Percentiles rank a stretch among this genome's conserved stretches.
Evolutionary conservation across 2,329 filamentous ascomycete genomes (phyloP).

Genomic region (Helotiales sp.): DNA sequence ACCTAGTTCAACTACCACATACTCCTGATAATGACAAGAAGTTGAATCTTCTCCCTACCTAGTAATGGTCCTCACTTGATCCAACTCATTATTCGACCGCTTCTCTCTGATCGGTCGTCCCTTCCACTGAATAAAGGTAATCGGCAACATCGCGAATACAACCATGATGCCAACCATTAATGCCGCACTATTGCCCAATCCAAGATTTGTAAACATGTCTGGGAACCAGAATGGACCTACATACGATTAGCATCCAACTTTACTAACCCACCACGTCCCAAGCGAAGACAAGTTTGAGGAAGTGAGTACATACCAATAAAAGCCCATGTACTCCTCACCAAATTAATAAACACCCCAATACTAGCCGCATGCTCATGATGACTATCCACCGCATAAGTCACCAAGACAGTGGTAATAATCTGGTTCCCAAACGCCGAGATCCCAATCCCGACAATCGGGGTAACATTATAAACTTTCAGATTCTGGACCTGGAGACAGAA

Average conservation of each 20-base stretch:
- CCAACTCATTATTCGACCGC: slow-evolving; percentile 10
- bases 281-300: slow-evolving; percentile 9
- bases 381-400: slow-evolving; percentile 53
- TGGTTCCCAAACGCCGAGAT: slow-evolving; percentile 57
- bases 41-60: neutral
- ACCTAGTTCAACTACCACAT: too few relatives aligned
- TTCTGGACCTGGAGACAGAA: slow-evolving; percentile 53
- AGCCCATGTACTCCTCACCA: slow-evolving; percentile 55
- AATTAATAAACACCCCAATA: slow-evolving; percentile 60
- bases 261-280: neutral
- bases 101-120: slow-evolving; percentile 11
- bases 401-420: slow-evolving; percentile 55
- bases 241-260: neutral
- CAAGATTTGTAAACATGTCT: slow-evolving; percentile 37
- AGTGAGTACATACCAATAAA: slow-evolving; percentile 43
- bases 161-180: slow-evolving; percentile 39
- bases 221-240: slow-evolving; percentile 35
- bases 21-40: neutral
- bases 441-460: slow-evolving; percentile 53
- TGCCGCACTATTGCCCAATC: slow-evolving; percentile 35
- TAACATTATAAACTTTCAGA: slow-evolving; percentile 52
- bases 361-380: slow-evolving; percentile 52
- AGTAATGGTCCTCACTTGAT: slow-evolving; percentile 15
- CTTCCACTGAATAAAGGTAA: slow-evolving; percentile 33
- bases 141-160: slow-evolving; percentile 35